phyloP scores from a whole-genome alignment of 257 asterid genomes.

The Lavandula angustifolia region DNA sequence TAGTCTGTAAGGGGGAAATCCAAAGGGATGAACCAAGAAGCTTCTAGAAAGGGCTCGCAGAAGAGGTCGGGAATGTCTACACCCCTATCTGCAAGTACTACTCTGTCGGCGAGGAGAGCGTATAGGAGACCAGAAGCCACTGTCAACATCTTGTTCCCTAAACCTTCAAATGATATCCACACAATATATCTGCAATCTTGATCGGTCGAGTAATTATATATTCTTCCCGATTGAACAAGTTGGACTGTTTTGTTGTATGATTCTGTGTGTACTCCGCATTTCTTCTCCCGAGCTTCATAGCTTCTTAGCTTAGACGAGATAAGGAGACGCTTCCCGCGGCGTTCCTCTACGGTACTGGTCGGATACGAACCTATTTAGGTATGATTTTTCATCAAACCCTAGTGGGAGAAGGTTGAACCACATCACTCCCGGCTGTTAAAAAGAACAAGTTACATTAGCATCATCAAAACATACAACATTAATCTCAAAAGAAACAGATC shows the following conservation, averaged over 20 bases:
- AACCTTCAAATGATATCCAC: slow-evolving; percentile 73
- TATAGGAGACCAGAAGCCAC: slow-evolving; percentile 79
- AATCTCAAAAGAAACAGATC: no score
- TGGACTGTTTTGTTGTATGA: slow-evolving; percentile 54
- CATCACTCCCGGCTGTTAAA: no score
- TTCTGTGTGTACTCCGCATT: slow-evolving; percentile 68
- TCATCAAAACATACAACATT: no score
- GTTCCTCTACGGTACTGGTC: slow-evolving; percentile 42
- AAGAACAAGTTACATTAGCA: no score
- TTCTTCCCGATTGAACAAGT: slow-evolving; percentile 44
- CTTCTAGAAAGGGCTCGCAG: slow-evolving; percentile 83
- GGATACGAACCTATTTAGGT: slow-evolving; percentile 65
- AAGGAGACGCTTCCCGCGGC: slow-evolving; percentile 50
- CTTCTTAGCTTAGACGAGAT: slow-evolving; percentile 67
- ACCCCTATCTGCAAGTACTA: slow-evolving; percentile 70
- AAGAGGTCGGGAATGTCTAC: slow-evolving; percentile 64
- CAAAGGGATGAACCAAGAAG: slow-evolving; percentile 73
- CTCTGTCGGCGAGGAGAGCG: slow-evolving; percentile 70
- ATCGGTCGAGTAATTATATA: slow-evolving; percentile 18
- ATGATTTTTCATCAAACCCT: slow-evolving; percentile 7
- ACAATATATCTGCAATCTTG: slow-evolving; percentile 64
- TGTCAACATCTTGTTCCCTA: slow-evolving; percentile 71
- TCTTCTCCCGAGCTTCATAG: slow-evolving; percentile 68
- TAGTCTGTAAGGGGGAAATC: slow-evolving; percentile 53
- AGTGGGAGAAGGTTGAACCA: no score